Base-by-base conservation (phyloP, 306 rosid genomes). In the Abrus pulchellus region DNA sequence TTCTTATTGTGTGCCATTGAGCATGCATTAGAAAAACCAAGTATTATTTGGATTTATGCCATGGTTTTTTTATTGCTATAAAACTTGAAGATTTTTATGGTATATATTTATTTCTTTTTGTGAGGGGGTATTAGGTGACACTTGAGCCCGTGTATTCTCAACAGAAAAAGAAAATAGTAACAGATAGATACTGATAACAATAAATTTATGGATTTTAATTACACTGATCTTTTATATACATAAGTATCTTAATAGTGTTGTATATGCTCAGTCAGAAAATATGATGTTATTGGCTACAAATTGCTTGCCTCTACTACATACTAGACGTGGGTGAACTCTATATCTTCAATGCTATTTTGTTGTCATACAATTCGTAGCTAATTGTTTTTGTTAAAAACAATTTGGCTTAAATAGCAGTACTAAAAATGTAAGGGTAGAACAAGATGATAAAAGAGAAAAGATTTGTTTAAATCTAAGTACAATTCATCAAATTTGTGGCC, bases 181-280 rank as follows among this genome's bases (percentile, higher is more conserved):
- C 62, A 55, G 33, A 27, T 55, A 55, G 7, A 20, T 20, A 20
- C 20, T 27, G 62, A 55, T 55, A 55, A 55, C 5, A 27, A 6
- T 54, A 20, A 20, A 3, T 50, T 50, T 14, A 4, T 53, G 1
- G 32, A 54, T 14, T 52, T 54, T 54, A 20, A 54, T 54, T 54
- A 54, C 32, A 20, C 7, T 54, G 32, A 54, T 54, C 3, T 29
- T 29, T 12, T 57, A n/a, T 57, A 29, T 9, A 57, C 9, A 3
- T 30, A 1, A 29, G 64, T 29, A 29, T 27, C 66, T 49, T 43
- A 28, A 10, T 52, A 28, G 13, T 28, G 45, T 40, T 57, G 43
- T 62, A 55, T 55, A 43, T 66, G 45, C 66, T 66, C 49, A n/a
- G 56, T 41, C 68, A 54, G 47, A 9, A 45, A 49, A 47, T 29